Base-by-base conservation (phyloP, 495 filamentous ascomycete species). In the Pseudotulostoma volvatum region DNA sequence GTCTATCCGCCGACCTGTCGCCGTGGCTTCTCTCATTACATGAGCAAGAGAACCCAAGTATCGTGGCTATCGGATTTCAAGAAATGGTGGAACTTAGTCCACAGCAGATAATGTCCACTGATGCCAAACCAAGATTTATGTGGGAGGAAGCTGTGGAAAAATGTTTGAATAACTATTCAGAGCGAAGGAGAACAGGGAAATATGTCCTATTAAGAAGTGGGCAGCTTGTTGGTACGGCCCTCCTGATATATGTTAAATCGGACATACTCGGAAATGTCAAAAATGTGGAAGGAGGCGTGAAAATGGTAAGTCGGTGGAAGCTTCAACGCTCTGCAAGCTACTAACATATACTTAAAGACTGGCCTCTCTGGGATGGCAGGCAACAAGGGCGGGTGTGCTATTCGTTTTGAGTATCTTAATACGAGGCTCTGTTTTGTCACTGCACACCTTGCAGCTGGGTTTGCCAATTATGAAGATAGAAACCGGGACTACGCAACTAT, bases 31-130 rank as follows among this genome's bases (percentile, higher is more conserved):
- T 71, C 15, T 82, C 92, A 15, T 75, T 85, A 34, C 33, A 39
- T 4, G 48, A 47, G 33, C 32, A 45, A 14, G 54, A 59, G 18
- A 52, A 56, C 33, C 60, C 63, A 5, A 44, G 41, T 3, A 79
- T 99, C 23, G 73, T 92, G 36, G 86, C 76, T 7, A 75, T 94
- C 19, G 90, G 84, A 0, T 96, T 99, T 47, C 90, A 99, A 48
- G 90, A 99, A 60, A 96, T 99, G 38, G 92, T 99, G 11, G 79
- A 88, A 50, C 67, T 99, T 9, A 93, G 84, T 48, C 88, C 92
- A 13, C 88, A 96, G 55, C 92, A 99, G 51, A 96, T 99, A 50
- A 96, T 99, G 86, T 92, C 90, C 38, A 95, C 86, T 30, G 87
- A 96, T 63, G 90, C 92, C 16, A 71, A 71, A 7, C 73, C 81